A percentile compares a stretch with the other conserved stretches of the same genome.
Evolutionary conservation across 2,329 filamentous ascomycete species (phyloP).

Genomic region (Colletotrichum sp.): DNA sequence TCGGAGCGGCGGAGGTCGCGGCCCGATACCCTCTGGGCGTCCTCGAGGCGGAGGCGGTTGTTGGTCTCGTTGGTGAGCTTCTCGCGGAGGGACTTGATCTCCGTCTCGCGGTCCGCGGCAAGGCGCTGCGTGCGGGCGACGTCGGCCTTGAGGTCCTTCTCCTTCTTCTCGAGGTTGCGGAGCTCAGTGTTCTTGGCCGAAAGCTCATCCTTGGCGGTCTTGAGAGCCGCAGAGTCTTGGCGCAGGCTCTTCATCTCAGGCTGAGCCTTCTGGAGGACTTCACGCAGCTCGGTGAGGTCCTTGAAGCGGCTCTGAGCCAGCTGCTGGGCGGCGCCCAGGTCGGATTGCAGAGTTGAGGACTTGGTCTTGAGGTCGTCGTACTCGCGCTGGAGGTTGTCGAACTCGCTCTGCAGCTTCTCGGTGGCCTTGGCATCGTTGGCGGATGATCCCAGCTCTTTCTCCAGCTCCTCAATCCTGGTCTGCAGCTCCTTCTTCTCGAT

Average conservation of each 20-base stretch:
- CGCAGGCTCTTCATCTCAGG: conserved; percentile 82
- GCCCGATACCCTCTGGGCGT: conserved; percentile 74
- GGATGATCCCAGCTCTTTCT: conserved; percentile 67
- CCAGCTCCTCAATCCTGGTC: conserved; percentile 68
- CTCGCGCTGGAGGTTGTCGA: conserved; percentile 58
- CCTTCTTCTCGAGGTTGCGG: conserved; percentile 77
- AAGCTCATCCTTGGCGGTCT: conserved; percentile 77
- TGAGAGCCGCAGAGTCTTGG: conserved; percentile 77
- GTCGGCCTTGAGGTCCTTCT: conserved; percentile 82
- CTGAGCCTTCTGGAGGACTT: conserved; percentile 83
- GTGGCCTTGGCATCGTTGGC: conserved; percentile 45
- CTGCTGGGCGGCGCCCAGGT: conserved; percentile 85
- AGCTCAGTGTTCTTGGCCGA: conserved; percentile 64
- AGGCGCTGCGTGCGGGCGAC: conserved; percentile 72
- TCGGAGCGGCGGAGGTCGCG: conserved; percentile 81
- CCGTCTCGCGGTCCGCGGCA: conserved; percentile 74
- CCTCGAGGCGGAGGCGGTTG: conserved; percentile 76
- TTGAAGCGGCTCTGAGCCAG: conserved; percentile 88
- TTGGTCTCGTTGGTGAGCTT: conserved; percentile 78
- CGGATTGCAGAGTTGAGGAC: conserved; percentile 74
- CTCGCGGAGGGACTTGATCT: conserved; percentile 79
- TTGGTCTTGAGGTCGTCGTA: conserved; percentile 74
- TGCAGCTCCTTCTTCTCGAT: conserved; percentile 72
- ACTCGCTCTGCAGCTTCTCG: conserved; percentile 64
- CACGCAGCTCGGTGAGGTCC: conserved; percentile 80